Evolutionary conservation across 768 basidiomycete genomes (phyloP).

Genomic region (Rhodotorula kratochvilovae): DNA sequence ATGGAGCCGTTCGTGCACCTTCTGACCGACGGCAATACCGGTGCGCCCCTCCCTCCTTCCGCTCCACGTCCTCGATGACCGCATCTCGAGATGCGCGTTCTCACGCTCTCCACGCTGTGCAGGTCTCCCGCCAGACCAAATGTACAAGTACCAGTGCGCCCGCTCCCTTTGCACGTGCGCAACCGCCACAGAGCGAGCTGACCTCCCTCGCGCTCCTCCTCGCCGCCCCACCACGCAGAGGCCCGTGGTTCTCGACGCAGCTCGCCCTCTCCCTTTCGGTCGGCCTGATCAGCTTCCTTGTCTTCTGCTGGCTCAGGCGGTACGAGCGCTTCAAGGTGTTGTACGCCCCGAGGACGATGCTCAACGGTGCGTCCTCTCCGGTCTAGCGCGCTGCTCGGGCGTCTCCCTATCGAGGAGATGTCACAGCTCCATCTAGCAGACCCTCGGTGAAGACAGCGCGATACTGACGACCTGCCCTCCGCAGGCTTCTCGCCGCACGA

Average conservation of each 20-base stretch:
- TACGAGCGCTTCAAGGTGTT: constrained; percentile 69
- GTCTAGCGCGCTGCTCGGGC: not conserved
- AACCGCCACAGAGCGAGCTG: not conserved
- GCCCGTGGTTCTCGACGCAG: constrained; percentile 95
- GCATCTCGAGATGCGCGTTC: not conserved
- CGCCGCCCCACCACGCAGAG: constrained; percentile 44
- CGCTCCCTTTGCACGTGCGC: not conserved
- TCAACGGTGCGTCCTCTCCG: constrained; percentile 64
- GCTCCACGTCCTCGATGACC: not conserved
- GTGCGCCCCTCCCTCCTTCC: not conserved
- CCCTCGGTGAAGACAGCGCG: not conserved
- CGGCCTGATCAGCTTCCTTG: constrained; percentile 71
- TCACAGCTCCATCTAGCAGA: not conserved
- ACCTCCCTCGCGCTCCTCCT: not conserved
- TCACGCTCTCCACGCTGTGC: not conserved
- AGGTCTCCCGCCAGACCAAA: constrained; percentile 9
- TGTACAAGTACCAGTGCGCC: constrained; percentile 9
- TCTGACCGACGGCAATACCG: constrained; percentile 1
- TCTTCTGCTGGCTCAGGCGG: constrained; percentile 83
- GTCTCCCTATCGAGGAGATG: too few relatives aligned
- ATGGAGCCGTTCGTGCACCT: constrained; percentile 5
- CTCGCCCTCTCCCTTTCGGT: constrained; percentile 69
- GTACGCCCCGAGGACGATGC: constrained; percentile 87
- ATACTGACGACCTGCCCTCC: not conserved
- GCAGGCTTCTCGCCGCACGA: constrained; percentile 89